Evolutionary conservation across 805 yeast genomes (phyloP).

Genomic region (Wickerhamiella azymoides): DNA sequence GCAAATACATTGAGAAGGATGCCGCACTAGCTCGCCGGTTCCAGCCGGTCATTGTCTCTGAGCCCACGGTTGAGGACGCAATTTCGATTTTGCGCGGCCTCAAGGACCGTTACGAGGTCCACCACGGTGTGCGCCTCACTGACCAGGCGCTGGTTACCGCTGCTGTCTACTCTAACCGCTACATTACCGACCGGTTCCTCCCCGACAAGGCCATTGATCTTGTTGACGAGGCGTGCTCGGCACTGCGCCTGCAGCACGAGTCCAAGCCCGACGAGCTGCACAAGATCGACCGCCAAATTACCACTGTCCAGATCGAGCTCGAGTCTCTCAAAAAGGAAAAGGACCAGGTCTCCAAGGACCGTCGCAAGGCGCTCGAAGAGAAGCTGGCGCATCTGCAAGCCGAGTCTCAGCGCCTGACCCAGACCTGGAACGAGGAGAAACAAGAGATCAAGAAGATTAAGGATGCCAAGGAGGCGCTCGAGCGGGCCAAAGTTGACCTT

Average conservation of each 20-base stretch:
- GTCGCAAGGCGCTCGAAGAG: conserved; percentile 58
- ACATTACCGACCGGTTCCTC: conserved; percentile 76
- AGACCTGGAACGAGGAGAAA: conserved; percentile 78
- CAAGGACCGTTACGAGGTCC: conserved; percentile 89
- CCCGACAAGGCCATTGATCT: conserved; percentile 97
- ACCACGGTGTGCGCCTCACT: conserved; percentile 89
- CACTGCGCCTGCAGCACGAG: conserved; percentile 85
- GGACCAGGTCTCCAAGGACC: conserved; percentile 67
- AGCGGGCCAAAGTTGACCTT: conserved; percentile 67
- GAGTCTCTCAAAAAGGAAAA: conserved; percentile 90
- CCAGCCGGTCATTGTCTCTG: conserved; percentile 73
- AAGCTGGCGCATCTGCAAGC: conserved; percentile 48
- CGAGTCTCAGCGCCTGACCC: conserved; percentile 59
- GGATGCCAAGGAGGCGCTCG: conserved; percentile 66
- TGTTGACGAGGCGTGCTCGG: conserved; percentile 96
- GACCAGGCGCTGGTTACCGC: conserved; percentile 92
- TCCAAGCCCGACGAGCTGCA: conserved; percentile 93
- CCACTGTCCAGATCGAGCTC: conserved; percentile 89
- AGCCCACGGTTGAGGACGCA: conserved; percentile 83
- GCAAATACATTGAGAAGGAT: conserved; percentile 88
- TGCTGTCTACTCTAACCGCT: conserved; percentile 76
- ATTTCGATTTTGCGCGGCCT: conserved; percentile 85
- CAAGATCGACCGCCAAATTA: conserved; percentile 70
- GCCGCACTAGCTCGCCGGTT: conserved; percentile 91
- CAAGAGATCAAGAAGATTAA: conserved; percentile 64